These are phyloP conservation scores for Peltaster fructicola DNA, from an alignment of 2,329 filamentous ascomycete species.

Conservation along the genomic window DNA sequence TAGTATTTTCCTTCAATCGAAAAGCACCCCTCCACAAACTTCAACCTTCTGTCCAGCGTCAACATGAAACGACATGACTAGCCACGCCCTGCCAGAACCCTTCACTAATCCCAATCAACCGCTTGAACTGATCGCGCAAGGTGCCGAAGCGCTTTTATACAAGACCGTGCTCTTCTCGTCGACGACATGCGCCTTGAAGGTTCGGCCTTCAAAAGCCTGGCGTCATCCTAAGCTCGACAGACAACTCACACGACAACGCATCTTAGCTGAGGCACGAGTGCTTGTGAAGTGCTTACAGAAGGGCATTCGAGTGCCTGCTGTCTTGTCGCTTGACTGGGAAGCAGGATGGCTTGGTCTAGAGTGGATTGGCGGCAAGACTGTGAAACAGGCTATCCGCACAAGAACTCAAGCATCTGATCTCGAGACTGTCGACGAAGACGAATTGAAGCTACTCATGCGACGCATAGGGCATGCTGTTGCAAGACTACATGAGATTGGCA, in stretches of 20 bases:
- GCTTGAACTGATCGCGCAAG: slow-evolving; percentile 66
- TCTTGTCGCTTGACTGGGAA: slow-evolving; percentile 52
- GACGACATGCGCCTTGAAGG: slow-evolving; percentile 61
- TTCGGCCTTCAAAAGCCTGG: slow-evolving; percentile 81
- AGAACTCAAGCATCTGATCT: slow-evolving; percentile 12
- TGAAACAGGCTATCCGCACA: slow-evolving; percentile 50
- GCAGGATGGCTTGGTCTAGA: slow-evolving; percentile 61
- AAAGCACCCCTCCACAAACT: no score
- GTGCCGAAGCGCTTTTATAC: slow-evolving; percentile 90
- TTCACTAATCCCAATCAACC: slow-evolving; percentile 43
- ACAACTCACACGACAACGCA: slow-evolving; percentile 69
- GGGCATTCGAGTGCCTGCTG: slow-evolving; percentile 63
- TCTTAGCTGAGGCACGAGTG: slow-evolving; percentile 77
- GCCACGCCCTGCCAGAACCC: slow-evolving; percentile 38
- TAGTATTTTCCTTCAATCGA: no score
- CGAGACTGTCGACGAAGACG: slow-evolving; percentile 13
- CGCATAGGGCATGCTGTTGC: slow-evolving; percentile 19
- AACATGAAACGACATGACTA: slow-evolving; percentile 6
- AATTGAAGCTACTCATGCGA: slow-evolving; percentile 14
- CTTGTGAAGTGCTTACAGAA: slow-evolving; percentile 62
- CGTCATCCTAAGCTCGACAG: slow-evolving; percentile 77
- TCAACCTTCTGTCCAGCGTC: no score
- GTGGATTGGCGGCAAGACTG: slow-evolving; percentile 59
- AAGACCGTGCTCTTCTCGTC: slow-evolving; percentile 62
- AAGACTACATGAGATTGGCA: slow-evolving; percentile 58